Percentiles rank a stretch among this genome's conserved stretches.
Conservation (phyloP, 148 eudicot genomes). For the Dysphania ambrosioides region DNA sequence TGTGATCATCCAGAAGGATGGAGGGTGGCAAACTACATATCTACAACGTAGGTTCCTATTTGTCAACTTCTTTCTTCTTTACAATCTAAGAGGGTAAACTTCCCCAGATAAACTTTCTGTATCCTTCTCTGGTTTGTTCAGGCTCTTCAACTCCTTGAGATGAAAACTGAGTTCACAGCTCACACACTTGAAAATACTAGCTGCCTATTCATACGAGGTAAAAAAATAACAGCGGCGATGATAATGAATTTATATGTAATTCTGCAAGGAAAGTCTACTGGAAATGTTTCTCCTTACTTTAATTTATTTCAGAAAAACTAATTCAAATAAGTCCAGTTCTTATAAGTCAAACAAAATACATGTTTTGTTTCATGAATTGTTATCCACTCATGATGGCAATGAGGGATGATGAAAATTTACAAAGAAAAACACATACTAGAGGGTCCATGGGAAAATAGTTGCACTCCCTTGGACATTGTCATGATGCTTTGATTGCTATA, state of each 20-base stretch:
- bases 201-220: background rate
- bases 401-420: background rate
- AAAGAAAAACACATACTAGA: too few relatives aligned
- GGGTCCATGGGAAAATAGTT: too few relatives aligned
- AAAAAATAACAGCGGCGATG: background rate
- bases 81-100: background rate
- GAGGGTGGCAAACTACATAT: too few relatives aligned
- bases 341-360: background rate
- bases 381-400: background rate
- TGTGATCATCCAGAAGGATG: background rate
- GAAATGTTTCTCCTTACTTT: too few relatives aligned
- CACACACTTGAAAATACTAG: background rate
- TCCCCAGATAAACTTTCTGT: background rate
- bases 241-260: background rate
- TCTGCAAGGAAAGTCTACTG: background rate
- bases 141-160: background rate
- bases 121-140: conserved; percentile 1
- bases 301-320: too few relatives aligned
- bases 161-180: background rate
- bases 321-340: too few relatives aligned
- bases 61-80: background rate
- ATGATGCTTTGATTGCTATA: too few relatives aligned
- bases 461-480: too few relatives aligned
- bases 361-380: background rate
- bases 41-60: too few relatives aligned